These are phyloP conservation scores for Epichloe sp. DNA, from an alignment of 2,329 filamentous ascomycete species.

Conservation along the genomic window DNA sequence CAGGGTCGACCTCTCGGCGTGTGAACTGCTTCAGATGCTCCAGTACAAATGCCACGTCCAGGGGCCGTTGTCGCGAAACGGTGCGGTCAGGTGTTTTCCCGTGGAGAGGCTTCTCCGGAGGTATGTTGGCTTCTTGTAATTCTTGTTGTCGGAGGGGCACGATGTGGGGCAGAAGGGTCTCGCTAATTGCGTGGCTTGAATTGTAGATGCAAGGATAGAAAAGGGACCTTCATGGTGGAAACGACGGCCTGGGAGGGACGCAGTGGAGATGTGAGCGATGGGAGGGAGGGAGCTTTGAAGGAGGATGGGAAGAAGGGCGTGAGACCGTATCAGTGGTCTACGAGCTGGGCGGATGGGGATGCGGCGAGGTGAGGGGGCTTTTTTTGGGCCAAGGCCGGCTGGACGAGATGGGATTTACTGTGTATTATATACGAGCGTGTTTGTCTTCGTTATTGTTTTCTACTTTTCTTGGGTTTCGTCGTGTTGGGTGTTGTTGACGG, in stretches of 20 bases:
- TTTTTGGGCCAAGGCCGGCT: no score
- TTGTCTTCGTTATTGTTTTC: neutral
- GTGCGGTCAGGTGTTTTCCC: slow-evolving; percentile 40
- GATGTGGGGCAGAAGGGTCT: neutral
- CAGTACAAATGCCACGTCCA: slow-evolving; percentile 48
- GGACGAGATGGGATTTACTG: neutral
- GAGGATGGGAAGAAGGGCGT: slow-evolving; percentile 1
- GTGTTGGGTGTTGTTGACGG: no score
- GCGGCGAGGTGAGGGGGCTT: slow-evolving; percentile 9
- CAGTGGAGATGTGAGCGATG: slow-evolving; percentile 3
- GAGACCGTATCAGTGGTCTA: slow-evolving; percentile 20
- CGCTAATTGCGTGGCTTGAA: neutral
- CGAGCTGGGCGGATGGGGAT: slow-evolving; percentile 22
- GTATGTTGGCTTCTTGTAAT: slow-evolving; percentile 27
- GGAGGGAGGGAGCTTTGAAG: neutral
- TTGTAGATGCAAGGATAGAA: slow-evolving; percentile 43
- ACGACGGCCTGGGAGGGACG: slow-evolving; percentile 49
- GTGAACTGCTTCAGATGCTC: slow-evolving; percentile 43
- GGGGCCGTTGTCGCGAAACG: slow-evolving; percentile 29
- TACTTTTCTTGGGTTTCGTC: neutral
- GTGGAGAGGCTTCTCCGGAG: slow-evolving; percentile 46
- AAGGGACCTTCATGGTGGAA: slow-evolving; percentile 46
- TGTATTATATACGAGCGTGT: neutral
- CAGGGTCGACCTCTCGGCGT: slow-evolving; percentile 38
- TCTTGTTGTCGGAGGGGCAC: neutral